Evolutionary conservation across 352 stramenopile species (phyloP).

Genomic region (Phytopythium mirpurense): DNA sequence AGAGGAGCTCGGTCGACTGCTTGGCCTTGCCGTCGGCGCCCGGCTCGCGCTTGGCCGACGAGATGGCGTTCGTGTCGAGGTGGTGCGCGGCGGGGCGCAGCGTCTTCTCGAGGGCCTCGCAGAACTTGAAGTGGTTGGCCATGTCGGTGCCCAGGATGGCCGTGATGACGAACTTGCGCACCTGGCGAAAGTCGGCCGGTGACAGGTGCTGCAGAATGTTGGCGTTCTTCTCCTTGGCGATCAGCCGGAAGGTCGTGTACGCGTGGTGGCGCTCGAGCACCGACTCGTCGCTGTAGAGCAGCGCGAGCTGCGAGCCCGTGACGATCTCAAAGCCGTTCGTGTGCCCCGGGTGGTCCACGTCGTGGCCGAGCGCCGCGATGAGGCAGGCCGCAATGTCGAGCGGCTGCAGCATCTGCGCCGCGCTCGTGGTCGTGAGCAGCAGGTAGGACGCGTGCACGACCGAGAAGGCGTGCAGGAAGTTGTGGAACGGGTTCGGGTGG

Average conservation of each 20-base stretch:
- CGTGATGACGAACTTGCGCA: conserved; percentile 86
- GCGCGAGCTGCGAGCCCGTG: conserved; percentile 63
- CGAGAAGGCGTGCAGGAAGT: conserved; percentile 87
- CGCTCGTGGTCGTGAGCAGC: conserved; percentile 72
- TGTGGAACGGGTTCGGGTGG: conserved; percentile 89
- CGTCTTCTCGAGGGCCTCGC: conserved; percentile 69
- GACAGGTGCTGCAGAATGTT: conserved; percentile 83
- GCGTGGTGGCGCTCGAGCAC: conserved; percentile 89
- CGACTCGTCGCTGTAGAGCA: conserved; percentile 87
- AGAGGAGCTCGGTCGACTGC: conserved; percentile 27
- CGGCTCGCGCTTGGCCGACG: conserved; percentile 34
- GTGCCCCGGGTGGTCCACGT: conserved; percentile 89
- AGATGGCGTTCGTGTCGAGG: conserved; percentile 34
- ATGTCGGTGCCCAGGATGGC: conserved; percentile 90
- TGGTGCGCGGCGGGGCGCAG: conserved; percentile 51
- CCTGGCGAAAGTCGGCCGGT: conserved; percentile 61
- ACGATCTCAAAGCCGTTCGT: conserved; percentile 89
- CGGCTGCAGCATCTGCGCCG: conserved; percentile 60
- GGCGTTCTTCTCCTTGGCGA: conserved; percentile 77
- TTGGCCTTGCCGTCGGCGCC: conserved; percentile 9
- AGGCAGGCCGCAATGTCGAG: conserved; percentile 84
- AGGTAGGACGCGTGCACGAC: conserved; percentile 85
- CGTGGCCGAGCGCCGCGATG: conserved; percentile 85
- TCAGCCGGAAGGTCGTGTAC: conserved; percentile 81
- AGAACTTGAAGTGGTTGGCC: conserved; percentile 86